Evolutionary conservation across 2,329 filamentous ascomycete genomes (phyloP).

Genomic region (Xylaria sp.): DNA sequence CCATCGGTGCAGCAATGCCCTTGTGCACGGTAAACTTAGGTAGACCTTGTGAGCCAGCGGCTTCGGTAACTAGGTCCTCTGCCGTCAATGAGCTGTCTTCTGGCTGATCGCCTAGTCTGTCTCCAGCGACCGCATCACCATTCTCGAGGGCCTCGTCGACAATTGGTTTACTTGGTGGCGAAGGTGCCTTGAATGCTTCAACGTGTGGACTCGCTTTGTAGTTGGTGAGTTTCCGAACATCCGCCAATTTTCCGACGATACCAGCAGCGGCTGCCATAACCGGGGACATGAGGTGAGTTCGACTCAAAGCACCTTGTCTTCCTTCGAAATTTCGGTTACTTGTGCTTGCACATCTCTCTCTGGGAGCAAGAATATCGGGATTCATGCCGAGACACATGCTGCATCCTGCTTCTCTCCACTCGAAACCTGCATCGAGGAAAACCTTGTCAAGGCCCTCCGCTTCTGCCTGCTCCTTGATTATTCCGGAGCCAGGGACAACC

Average conservation of each 20-base stretch:
- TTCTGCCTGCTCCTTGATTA: conserved; percentile 93
- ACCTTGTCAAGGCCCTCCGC: conserved; percentile 92
- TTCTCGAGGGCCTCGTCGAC: conserved; percentile 64
- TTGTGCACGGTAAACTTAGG: conserved; percentile 86
- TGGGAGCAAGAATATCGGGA: conserved; percentile 91
- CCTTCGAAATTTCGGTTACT: conserved; percentile 99
- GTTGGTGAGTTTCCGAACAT: conserved; percentile 82
- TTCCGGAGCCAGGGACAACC: conserved; percentile 94
- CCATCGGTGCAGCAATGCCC: conserved; percentile 88
- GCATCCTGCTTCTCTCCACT: conserved; percentile 98
- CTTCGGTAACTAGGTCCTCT: conserved; percentile 66
- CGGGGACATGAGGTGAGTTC: conserved; percentile 96
- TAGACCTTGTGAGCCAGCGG: conserved; percentile 70
- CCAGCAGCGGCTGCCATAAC: conserved; percentile 95
- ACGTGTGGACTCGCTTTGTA: conserved; percentile 71
- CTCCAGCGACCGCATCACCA: conserved; percentile 62
- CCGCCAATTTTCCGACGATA: conserved; percentile 89
- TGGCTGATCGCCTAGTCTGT: conserved; percentile 66
- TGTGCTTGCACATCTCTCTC: conserved; percentile 93
- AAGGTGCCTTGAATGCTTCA: conserved; percentile 59
- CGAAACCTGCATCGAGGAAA: conserved; percentile 91
- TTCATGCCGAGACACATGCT: conserved; percentile 99
- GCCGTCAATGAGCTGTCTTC: conserved; percentile 73
- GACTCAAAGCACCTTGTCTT: conserved; percentile 88
- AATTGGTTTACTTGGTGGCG: conserved; percentile 57